Evolutionary conservation across 176 grass and related monocot species (phyloP).

Genomic region (Hordeum marinum): DNA sequence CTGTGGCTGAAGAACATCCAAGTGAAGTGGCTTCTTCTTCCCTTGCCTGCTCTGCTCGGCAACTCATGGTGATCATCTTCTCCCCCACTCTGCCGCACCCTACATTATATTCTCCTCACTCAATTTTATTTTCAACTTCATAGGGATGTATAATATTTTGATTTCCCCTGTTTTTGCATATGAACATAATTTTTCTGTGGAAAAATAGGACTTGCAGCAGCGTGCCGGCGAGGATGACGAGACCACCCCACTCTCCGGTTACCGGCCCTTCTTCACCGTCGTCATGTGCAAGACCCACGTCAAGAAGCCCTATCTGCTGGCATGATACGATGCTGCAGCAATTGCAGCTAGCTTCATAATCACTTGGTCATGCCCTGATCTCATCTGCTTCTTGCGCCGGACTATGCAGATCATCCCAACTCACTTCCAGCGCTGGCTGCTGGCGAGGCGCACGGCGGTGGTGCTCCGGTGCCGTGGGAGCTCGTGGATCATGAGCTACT

Average conservation of each 20-base stretch:
- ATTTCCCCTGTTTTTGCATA: neutral
- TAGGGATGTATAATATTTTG: too few relatives aligned
- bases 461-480: neutral
- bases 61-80: neutral
- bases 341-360: neutral
- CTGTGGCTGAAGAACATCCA: neutral
- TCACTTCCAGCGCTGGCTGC: constrained; percentile 25
- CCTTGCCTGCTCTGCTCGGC: neutral
- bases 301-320: constrained; percentile 14
- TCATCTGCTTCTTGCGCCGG: neutral
- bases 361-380: neutral
- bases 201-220: neutral
- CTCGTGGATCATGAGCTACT: constrained; percentile 31
- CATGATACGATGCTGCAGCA: neutral
- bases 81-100: too few relatives aligned
- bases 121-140: too few relatives aligned
- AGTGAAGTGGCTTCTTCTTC: neutral
- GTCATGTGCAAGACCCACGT: constrained; percentile 23
- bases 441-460: neutral
- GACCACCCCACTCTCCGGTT: constrained; percentile 23
- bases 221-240: neutral
- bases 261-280: constrained; percentile 23
- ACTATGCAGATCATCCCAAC: neutral
- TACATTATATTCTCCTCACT: too few relatives aligned
- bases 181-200: neutral